phyloP scores from a whole-genome alignment of 179 eudicot species.

The Monotropa hypopitys region DNA sequence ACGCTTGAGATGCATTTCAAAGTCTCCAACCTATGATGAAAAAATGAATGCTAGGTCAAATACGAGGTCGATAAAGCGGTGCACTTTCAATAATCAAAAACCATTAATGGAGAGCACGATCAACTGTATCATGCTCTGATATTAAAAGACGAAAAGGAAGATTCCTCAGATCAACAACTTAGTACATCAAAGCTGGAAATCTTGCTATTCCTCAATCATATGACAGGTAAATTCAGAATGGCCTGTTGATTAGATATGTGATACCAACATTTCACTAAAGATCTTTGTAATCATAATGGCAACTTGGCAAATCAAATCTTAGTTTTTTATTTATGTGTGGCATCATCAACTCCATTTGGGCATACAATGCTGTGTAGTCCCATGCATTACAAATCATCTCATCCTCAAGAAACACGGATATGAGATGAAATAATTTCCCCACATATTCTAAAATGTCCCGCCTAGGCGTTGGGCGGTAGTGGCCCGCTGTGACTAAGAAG shows the following conservation, averaged over 20 bases:
- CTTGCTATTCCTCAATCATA: neutral
- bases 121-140: neutral
- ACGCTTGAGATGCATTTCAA: conserved; percentile 83
- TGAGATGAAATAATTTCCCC: neutral
- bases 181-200: neutral
- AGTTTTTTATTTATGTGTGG: neutral
- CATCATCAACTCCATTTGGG: neutral
- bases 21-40: conserved; percentile 51
- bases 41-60: neutral
- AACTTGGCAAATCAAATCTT: neutral
- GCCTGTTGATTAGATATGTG: neutral
- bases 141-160: neutral
- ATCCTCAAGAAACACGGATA: neutral
- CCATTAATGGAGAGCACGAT: neutral
- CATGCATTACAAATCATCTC: neutral
- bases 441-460: too few relatives aligned
- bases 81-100: neutral
- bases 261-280: neutral
- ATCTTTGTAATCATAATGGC: neutral
- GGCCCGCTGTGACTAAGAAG: too few relatives aligned
- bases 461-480: too few relatives aligned
- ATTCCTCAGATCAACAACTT: neutral
- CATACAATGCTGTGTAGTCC: neutral
- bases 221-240: neutral
- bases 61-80: neutral